Evolutionary conservation across 306 rosid species (phyloP).

Genomic region (Corylus heterophylla): DNA sequence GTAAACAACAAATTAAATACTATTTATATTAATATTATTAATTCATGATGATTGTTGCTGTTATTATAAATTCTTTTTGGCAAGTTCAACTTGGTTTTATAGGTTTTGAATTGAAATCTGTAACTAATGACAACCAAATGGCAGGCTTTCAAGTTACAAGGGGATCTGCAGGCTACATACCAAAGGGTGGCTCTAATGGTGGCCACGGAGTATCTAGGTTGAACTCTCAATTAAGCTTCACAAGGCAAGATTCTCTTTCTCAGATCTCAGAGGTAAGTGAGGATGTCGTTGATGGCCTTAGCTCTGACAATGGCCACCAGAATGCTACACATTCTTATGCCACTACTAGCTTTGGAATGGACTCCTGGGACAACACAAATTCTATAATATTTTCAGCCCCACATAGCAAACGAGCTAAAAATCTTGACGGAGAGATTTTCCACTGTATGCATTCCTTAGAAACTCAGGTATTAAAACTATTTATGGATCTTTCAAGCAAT

Average conservation of each 20-base stretch:
- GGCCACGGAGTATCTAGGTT: constrained; percentile 54
- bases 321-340: constrained; percentile 43
- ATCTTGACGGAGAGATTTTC: constrained; percentile 55
- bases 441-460: constrained; percentile 60
- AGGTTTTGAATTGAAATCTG: neutral
- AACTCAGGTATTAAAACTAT: constrained; percentile 58
- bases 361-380: constrained; percentile 62
- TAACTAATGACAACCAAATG: constrained; percentile 6
- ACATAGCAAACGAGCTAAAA: constrained; percentile 54
- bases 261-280: constrained; percentile 64
- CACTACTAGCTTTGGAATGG: constrained; percentile 49
- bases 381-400: constrained; percentile 71
- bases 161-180: constrained; percentile 53
- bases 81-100: too few species aligned
- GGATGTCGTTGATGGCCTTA: constrained; percentile 37
- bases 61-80: neutral
- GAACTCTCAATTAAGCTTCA: constrained; percentile 81
- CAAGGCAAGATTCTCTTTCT: constrained; percentile 74
- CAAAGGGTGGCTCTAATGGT: constrained; percentile 45
- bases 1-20: neutral
- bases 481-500: constrained; percentile 6
- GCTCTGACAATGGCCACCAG: constrained; percentile 42
- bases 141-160: constrained; percentile 82
- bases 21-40: too few species aligned
- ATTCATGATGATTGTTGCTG: neutral